Evolutionary conservation across 225 moss, liverwort and hornwort genomes (phyloP), one percentile per base, ranked within the genome.

Genomic region (Marchantia polymorpha): DNA sequence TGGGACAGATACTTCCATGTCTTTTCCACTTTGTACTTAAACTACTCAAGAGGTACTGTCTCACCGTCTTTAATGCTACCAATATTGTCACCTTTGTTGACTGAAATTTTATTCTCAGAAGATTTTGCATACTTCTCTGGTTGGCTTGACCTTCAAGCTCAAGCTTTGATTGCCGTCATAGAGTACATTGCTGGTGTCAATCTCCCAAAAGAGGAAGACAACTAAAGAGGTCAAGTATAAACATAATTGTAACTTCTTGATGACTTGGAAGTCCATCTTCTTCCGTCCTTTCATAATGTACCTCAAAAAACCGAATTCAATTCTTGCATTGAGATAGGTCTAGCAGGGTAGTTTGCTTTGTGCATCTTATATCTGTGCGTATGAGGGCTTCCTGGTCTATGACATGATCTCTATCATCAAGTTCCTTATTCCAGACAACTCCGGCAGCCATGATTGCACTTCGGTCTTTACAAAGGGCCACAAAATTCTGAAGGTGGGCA

Each of bases 361-460:
- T 77, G 84, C 96, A 96, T 88, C 96, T 94, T 77, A 96, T 88
- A 54, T 91, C 94, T 81, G 96, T 87, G 81, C 81, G 91, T 52
- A 96, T 85, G 63, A 96, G 79, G 14, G 85, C 92, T 80, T 82
- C 81, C 51, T 94, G 92, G 50, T 88, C 94, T 78, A 78, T 77
- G 13, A 86, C 81, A 72, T 94, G 96, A 88, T 96, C 94, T 60
- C 94, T 92, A 25, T 94, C 94, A 87, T 96, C 96, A 73, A 96
- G 91, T 54, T 94, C 92, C 87, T 91, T 85, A 75, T 91, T 90
- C 96, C 96, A 96, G 64, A 90, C 78, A 69, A 94, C 96, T 85
- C 96, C 96, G 82, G 88, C 89, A 81, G 94, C 94, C 94, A 94
- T 96, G 27, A 96, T 96, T 52, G 96, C 94, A 91, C 96, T 94